Evolutionary conservation across 306 rosid genomes (phyloP), one percentile per base, ranked within the genome.

Genomic region (Sophora flavescens): DNA sequence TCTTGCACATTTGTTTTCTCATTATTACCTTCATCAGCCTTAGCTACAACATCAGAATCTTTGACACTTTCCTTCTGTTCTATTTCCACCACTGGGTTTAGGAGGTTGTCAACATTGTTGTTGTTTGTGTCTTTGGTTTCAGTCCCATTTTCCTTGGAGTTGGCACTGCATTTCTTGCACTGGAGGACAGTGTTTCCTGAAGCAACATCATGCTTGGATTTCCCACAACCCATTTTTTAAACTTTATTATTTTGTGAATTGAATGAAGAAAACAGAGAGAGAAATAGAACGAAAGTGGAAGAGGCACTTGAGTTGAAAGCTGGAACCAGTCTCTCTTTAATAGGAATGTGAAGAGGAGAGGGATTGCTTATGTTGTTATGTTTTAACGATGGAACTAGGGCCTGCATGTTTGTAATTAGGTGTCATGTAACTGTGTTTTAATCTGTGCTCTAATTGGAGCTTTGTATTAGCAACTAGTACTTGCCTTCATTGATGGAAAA

Each of bases 181-280:
- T 62, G 76, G 64, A 85, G 67, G 77, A 86, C 18, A 41, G 92
- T 87, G 77, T 88, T 89, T 48, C 78, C 82, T 33, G 93, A 77
- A 50, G 81, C 93, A 52, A 93, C 87, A 41, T 83, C 94, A 47
- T 78, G 87, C 75, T 93, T 93, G 14, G 97, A 93, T 80, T 93
- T 89, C 52, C 94, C 91, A 56, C 97, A 91, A 52, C 94, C 97
- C 97, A 94, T 94, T 18, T 56, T 63, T 14, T 18, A 18, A 18
- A 0, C 59, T 59, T 22, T n/a, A n/a, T 60, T 75, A 77, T 77
- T 22, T 17, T 45, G 63, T 67, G 66, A 80, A 15, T 7, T 52
- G 33, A 64, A 17, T 63, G 35, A 8, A 13, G 58, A 6, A 4
- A 64, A 15, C 8, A 51, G 57, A 54, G 38, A 72, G 38, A 26